Evolutionary conservation across 805 yeast species (phyloP).

Genomic region (Nakazawaea wyomingensis): DNA sequence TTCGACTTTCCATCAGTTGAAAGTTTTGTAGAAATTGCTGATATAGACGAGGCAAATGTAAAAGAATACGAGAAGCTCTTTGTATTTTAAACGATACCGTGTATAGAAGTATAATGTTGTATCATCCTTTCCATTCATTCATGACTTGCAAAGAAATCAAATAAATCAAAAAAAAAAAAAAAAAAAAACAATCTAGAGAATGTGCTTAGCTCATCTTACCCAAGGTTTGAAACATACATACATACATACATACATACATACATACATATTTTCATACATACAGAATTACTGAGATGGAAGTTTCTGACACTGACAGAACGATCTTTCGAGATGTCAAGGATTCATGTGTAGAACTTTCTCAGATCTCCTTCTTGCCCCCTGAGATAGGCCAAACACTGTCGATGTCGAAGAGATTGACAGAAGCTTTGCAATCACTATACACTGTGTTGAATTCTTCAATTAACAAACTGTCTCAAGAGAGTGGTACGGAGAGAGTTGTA

Average conservation of each 20-base stretch:
- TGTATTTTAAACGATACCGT: not conserved
- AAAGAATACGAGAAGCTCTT: conserved; percentile 3
- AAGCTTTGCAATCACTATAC: conserved; percentile 31
- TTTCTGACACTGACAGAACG: conserved; percentile 9
- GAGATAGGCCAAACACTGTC: conserved; percentile 24
- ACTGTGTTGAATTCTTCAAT: conserved; percentile 16
- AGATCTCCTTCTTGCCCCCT: conserved; percentile 35
- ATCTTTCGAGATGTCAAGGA: conserved; percentile 32
- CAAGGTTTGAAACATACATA: not conserved
- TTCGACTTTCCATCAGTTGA: conserved; percentile 1
- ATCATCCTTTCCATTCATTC: no score
- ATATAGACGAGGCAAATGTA: conserved; percentile 3
- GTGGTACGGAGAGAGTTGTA: not conserved
- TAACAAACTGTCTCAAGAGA: not conserved
- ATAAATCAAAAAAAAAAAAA: not conserved
- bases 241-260: no score
- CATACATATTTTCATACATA: no score
- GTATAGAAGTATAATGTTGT: not conserved
- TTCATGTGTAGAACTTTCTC: conserved; percentile 39
- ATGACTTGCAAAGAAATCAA: no score
- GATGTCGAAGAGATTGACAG: conserved; percentile 25
- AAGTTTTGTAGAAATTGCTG: not conserved
- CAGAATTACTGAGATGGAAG: not conserved
- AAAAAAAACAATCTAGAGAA: not conserved
- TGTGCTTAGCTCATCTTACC: no score